Base-by-base conservation (phyloP, 305 asterid genomes). In the Coffea humblotiana region DNA sequence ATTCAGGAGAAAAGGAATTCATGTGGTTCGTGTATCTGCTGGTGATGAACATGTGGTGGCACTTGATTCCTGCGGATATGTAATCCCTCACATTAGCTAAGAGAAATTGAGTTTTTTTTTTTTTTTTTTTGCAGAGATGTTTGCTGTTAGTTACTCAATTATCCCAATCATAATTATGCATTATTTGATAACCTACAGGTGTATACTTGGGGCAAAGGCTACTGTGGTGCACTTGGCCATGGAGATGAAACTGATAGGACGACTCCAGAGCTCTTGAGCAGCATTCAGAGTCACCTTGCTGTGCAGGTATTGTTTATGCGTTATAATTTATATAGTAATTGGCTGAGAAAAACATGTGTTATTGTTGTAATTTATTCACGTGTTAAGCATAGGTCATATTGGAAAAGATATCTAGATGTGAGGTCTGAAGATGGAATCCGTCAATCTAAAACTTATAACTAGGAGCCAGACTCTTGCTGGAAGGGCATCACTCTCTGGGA, bases 181-280 rank as follows among this genome's bases (percentile, higher is more conserved):
- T 65, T 68, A 49, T 68, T 58, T 84, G 79, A 37, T 79, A 70
- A 67, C 69, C 19, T 77, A 9, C 84, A 93, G 98, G 98, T 93
- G 49, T 84, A 92, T 86, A 90, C 97, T 27, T 93, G 97, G 98
- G 98, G 98, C 81, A 93, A 93, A 86, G 98, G 98, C 79, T 93
- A 93, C 83, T 90, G 98, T 82, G 98, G 98, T 71, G 98, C 98
- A 54, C 78, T 92, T 79, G 98, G 98, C 75, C 93, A 90, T 83
- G 97, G 94, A 32, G 96, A 93, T 81, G 98, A 93, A 86, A 90
- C 74, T 75, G 96, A 92, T 82, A 93, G 91, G 87, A 93, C 96
- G 16, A 88, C 89, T 69, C 98, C 98, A 45, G 80, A 77, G 58
- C 86, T 80, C 70, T 84, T 93, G 81, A 80, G 83, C 87, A 86